Conservation (phyloP, 257 asterid species). For the Solanum ossicruentum region DNA sequence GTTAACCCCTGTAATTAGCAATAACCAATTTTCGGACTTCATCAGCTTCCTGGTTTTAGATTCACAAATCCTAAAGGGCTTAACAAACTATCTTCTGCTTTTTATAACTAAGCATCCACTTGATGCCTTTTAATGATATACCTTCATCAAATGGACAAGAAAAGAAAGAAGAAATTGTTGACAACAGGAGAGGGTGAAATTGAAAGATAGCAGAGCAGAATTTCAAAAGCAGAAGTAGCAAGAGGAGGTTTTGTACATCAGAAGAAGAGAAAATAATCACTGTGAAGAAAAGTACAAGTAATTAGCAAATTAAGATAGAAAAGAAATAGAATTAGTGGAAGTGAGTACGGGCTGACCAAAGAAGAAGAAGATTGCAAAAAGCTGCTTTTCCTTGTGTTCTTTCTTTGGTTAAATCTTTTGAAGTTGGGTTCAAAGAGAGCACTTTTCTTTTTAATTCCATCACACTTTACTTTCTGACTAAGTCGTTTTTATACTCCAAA, state of each 20-base stretch:
- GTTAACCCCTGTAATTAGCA: neutral
- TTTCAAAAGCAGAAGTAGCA: neutral
- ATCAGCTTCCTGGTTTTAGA: neutral
- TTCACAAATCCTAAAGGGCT: neutral
- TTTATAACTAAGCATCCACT: neutral
- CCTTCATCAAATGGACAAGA: neutral
- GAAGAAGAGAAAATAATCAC: neutral
- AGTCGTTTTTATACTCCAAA: neutral
- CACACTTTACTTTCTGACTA: neutral
- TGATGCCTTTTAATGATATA: neutral
- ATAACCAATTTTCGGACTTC: neutral
- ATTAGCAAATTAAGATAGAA: neutral
- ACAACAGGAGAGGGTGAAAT: neutral
- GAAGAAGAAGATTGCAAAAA: neutral
- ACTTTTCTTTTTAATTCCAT: neutral
- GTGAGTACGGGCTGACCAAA: neutral
- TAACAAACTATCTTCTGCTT: neutral
- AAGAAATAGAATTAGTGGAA: neutral
- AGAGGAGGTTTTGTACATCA: neutral
- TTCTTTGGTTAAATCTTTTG: neutral
- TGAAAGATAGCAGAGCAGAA: neutral
- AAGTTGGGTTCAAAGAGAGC: neutral
- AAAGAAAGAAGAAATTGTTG: neutral
- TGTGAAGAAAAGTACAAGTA: neutral
- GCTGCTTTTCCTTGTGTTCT: neutral